These are phyloP conservation scores for Phaeomoniella chlamydospora DNA, from an alignment of 2,329 filamentous ascomycete species.

Conservation along the genomic window DNA sequence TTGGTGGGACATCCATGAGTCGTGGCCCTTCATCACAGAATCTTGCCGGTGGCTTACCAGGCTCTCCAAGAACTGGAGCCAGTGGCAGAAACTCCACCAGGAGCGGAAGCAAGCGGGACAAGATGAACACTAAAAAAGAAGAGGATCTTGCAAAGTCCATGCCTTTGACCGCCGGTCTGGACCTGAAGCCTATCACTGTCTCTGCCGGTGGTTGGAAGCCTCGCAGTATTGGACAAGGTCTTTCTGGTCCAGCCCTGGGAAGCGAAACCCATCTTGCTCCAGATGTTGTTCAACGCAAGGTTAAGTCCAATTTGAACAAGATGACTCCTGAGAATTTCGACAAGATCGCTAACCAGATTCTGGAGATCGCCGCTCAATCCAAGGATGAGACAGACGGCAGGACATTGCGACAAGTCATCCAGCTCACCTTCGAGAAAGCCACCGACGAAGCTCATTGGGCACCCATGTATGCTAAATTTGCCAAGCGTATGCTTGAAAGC, in stretches of 20 bases:
- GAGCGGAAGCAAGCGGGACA: conserved; percentile 33
- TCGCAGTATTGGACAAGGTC: conserved; percentile 43
- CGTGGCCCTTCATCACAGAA: conserved; percentile 43
- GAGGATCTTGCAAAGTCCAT: conserved; percentile 68
- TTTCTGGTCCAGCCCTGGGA: conserved; percentile 31
- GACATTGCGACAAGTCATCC: conserved; percentile 92
- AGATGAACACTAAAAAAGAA: conserved; percentile 39
- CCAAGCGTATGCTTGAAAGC: conserved; percentile 86
- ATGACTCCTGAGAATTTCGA: conserved; percentile 99
- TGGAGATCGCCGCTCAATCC: conserved; percentile 83
- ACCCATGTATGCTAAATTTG: conserved; percentile 97
- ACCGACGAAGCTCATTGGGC: conserved; percentile 98
- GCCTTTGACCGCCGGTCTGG: conserved; percentile 74
- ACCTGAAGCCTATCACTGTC: conserved; percentile 64
- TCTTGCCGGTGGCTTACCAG: conserved; percentile 43
- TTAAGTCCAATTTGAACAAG: conserved; percentile 97
- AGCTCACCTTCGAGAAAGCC: conserved; percentile 97
- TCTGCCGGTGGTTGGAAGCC: conserved; percentile 83
- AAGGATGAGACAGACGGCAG: conserved; percentile 91
- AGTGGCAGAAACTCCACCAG: conserved; percentile 43
- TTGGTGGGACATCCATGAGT: conserved; percentile 46
- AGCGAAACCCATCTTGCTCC: conserved; percentile 58
- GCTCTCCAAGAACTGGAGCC: conserved; percentile 56
- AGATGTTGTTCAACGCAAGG: conserved; percentile 92
- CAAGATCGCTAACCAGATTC: conserved; percentile 83